Evolutionary conservation across 495 filamentous ascomycete genomes (phyloP).

Genomic region (Xylona heveae): DNA sequence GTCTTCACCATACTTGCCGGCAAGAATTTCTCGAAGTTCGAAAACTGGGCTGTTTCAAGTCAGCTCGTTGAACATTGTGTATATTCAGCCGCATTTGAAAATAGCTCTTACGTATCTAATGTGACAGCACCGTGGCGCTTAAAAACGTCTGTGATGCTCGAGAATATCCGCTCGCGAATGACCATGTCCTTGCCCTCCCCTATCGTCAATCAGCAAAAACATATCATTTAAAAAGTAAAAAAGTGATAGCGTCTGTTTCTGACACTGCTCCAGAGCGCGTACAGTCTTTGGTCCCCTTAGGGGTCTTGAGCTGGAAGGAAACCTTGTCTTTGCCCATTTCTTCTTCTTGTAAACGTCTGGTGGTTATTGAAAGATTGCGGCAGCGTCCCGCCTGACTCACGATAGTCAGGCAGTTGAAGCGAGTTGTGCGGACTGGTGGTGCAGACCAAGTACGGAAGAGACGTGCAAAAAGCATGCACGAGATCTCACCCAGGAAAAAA

Average conservation of each 20-base stretch:
- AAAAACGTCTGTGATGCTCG: constrained; percentile 64
- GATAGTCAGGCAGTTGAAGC: too few species aligned
- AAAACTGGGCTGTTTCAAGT: constrained; percentile 33
- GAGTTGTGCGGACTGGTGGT: too few species aligned
- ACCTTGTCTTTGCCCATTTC: constrained; percentile 16
- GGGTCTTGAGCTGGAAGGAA: constrained; percentile 14
- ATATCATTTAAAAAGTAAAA: not conserved
- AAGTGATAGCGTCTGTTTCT: too few species aligned
- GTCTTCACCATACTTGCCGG: constrained; percentile 86
- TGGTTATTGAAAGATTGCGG: too few species aligned
- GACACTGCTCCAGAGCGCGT: not conserved
- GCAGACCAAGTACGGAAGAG: too few species aligned
- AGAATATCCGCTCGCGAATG: constrained; percentile 67
- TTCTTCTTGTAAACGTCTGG: constrained; percentile 3
- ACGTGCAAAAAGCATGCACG: too few species aligned
- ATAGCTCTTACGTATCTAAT: constrained; percentile 42
- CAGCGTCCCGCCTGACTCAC: too few species aligned
- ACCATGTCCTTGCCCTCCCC: constrained; percentile 54
- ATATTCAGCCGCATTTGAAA: not conserved
- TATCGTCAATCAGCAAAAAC: constrained; percentile 7
- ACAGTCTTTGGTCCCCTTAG: constrained; percentile 18
- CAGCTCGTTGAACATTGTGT: not conserved
- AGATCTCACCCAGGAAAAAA: too few species aligned
- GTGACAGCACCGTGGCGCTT: constrained; percentile 73
- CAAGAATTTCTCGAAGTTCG: constrained; percentile 55